Evolutionary conservation across 2,329 filamentous ascomycete species (phyloP), one percentile per base, ranked within the genome.

Genomic region (Aspergillus fischeri): DNA sequence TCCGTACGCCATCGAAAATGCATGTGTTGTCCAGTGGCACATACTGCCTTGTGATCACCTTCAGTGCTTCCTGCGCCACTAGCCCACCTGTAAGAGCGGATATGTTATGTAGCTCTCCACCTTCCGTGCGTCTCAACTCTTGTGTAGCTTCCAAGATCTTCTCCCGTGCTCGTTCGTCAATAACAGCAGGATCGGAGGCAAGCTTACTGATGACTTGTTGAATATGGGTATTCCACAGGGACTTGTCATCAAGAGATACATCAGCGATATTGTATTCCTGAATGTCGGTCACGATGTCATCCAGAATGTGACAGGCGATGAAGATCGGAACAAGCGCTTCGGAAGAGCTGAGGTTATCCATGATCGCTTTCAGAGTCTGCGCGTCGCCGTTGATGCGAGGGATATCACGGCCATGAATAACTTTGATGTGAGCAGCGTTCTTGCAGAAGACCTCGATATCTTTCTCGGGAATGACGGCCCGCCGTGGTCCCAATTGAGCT

Each of bases 41-140:
- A 67, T 87, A 88, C 72, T 88, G 85, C 66, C 82, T 80, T n/a
- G 85, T 88, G 48, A 81, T 61, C 5, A 86, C 82, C 72, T 99
- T 99, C 77, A 99, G 95, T 61, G 93, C 85, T 77, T 99, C 94
- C 75, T 99, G 95, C n/a, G 93, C 91, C 50, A 95, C 89, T 79
- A 99, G 89, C 3, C 94, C 95, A 29, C 94, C 95, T 1, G 87
- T 89, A 55, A 96, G 77, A 27, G 92, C 88, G 32, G 92, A 89
- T 55, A 95, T 90, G 71, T 97, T 97, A 78, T 99, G 94, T 58
- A 99, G 78, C 73, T 99, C 95, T 54, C 86, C 90, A 28, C 91
- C 90, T 50, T 85, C 86, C 38, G 91, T 89, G 58, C 95, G 86
- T 35, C 87, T 84, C 47, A 91, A 80, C 73, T 92, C 89, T 58